These are phyloP conservation scores for Cladophialophora immunda DNA, from an alignment of 2,329 filamentous ascomycete species.

Conservation along the genomic window DNA sequence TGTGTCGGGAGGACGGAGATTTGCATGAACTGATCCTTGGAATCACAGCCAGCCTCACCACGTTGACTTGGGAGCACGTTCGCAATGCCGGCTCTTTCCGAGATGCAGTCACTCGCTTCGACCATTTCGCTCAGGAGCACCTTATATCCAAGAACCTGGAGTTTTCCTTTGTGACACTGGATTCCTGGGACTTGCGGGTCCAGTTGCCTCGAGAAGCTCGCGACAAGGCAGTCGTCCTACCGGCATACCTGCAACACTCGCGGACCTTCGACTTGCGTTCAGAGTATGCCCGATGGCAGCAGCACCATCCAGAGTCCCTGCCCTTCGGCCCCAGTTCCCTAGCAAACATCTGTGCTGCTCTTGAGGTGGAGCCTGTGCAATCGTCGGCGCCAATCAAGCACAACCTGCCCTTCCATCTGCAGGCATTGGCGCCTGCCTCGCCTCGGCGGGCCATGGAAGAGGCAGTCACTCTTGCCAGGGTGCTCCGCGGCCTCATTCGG, in stretches of 20 bases:
- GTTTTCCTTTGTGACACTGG: conserved; percentile 97
- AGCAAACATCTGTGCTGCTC: conserved; percentile 95
- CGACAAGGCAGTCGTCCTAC: conserved; percentile 96
- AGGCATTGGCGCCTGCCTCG: conserved; percentile 93
- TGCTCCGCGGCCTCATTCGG: conserved; percentile 88
- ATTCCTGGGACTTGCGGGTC: conserved; percentile 97
- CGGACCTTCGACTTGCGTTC: conserved; percentile 95
- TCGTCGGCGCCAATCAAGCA: conserved; percentile 98
- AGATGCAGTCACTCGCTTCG: conserved; percentile 94
- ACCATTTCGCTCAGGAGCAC: conserved; percentile 91
- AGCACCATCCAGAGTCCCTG: conserved; percentile 95
- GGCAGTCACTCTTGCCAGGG: conserved; percentile 89
- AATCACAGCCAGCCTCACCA: conserved; percentile 85
- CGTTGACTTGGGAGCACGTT: conserved; percentile 98
- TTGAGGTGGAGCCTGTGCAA: conserved; percentile 97
- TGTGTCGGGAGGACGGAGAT: conserved; percentile 29
- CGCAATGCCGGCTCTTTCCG: conserved; percentile 96
- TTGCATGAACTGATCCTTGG: conserved; percentile 36
- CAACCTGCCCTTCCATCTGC: conserved; percentile 96
- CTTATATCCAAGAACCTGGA: conserved; percentile 89
- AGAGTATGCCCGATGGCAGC: conserved; percentile 98
- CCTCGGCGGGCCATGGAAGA: conserved; percentile 98
- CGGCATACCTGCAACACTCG: conserved; percentile 96
- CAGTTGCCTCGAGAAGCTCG: conserved; percentile 97
- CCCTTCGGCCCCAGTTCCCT: conserved; percentile 96